Conservation (phyloP, 176 grass and related monocot species). For the Cocos nucifera region DNA sequence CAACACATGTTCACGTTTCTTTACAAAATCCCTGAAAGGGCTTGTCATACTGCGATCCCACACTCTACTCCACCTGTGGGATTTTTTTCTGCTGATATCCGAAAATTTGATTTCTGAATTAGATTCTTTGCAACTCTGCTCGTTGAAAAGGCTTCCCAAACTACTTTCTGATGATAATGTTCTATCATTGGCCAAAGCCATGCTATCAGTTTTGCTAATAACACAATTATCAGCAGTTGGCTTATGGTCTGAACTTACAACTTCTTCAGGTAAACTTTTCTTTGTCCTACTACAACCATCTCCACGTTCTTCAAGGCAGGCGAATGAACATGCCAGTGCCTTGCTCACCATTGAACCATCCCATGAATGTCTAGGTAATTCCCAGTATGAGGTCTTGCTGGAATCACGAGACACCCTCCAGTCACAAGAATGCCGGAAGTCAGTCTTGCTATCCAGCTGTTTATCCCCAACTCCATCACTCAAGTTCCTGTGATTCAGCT, state of each 20-base stretch:
- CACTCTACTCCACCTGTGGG: constrained; percentile 54
- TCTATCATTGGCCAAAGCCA: background rate
- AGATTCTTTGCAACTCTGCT: constrained; percentile 1
- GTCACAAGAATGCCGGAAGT: constrained; percentile 53
- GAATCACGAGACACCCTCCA: constrained; percentile 37
- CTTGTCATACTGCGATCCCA: constrained; percentile 72
- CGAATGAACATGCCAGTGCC: constrained; percentile 64
- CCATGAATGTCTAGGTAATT: constrained; percentile 79
- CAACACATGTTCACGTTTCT: constrained; percentile 51
- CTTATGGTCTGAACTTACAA: background rate
- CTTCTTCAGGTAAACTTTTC: constrained; percentile 32
- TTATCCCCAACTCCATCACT: background rate
- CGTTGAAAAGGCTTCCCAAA: constrained; percentile 13
- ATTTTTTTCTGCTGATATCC: constrained; percentile 35
- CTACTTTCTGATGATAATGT: constrained; percentile 3
- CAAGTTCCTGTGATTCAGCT: background rate
- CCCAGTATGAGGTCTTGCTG: constrained; percentile 23
- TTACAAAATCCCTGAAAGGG: constrained; percentile 52
- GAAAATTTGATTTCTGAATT: constrained; percentile 16
- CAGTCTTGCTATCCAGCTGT: constrained; percentile 30
- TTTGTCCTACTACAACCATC: constrained; percentile 12
- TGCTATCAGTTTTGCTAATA: constrained; percentile 14
- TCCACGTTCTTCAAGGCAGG: constrained; percentile 58
- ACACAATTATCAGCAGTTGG: background rate
- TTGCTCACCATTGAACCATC: constrained; percentile 75